Evolutionary conservation across 2,329 filamentous ascomycete genomes (phyloP).

Genomic region (Trichoderma sp.): DNA sequence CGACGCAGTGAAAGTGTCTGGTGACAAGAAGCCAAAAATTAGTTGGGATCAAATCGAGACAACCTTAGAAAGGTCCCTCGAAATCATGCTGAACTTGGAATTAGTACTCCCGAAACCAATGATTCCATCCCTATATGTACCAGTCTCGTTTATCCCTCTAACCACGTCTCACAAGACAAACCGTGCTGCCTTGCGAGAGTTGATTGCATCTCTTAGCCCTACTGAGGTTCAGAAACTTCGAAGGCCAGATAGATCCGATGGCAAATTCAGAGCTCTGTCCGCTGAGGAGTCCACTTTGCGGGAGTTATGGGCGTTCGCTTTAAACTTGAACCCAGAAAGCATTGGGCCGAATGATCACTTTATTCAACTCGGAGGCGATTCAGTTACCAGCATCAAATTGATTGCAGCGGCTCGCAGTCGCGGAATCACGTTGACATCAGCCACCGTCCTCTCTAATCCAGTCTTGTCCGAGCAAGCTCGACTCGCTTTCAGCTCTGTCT

Average conservation of each 20-base stretch:
- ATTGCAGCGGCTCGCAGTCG: slow-evolving; percentile 23
- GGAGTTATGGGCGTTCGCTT: slow-evolving; percentile 36
- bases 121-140: background rate
- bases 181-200: background rate
- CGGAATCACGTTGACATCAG: background rate
- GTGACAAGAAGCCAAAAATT: background rate
- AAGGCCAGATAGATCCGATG: background rate
- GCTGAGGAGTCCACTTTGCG: slow-evolving; percentile 26
- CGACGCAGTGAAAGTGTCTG: background rate
- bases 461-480: background rate
- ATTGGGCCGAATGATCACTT: slow-evolving; percentile 45
- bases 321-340: slow-evolving; percentile 31
- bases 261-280: background rate
- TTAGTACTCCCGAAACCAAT: background rate
- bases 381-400: slow-evolving; percentile 47
- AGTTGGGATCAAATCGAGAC: background rate
- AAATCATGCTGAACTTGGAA: background rate
- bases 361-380: slow-evolving; percentile 48
- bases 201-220: background rate
- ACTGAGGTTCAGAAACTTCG: background rate
- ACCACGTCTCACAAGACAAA: background rate
- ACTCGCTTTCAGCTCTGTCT: background rate
- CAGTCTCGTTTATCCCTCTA: background rate
- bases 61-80: background rate
- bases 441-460: background rate